These are phyloP conservation scores for Beauveria pseudobassiana DNA, from an alignment of 2,329 filamentous ascomycete species.

Conservation along the genomic window DNA sequence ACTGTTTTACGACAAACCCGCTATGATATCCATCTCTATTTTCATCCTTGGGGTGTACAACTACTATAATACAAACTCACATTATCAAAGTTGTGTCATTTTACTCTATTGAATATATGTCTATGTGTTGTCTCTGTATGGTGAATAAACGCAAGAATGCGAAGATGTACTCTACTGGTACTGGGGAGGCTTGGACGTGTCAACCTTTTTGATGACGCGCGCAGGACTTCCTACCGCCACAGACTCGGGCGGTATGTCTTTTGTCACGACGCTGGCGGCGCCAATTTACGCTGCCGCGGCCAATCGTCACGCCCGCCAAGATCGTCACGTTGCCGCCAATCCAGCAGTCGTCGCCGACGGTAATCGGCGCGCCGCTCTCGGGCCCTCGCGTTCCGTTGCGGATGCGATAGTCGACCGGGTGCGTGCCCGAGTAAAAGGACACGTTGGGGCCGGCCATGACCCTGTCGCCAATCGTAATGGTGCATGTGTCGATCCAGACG, in stretches of 20 bases:
- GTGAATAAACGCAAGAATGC: no score
- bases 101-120: background rate
- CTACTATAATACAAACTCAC: slow-evolving; percentile 13
- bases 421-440: slow-evolving; percentile 64
- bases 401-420: slow-evolving; percentile 68
- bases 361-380: slow-evolving; percentile 65
- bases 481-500: slow-evolving; percentile 69
- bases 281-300: slow-evolving; percentile 66
- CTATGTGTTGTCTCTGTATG: background rate
- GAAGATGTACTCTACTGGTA: background rate
- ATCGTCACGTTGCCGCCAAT: slow-evolving; percentile 65
- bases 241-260: slow-evolving; percentile 54
- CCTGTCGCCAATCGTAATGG: slow-evolving; percentile 66
- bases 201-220: slow-evolving; percentile 41
- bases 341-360: slow-evolving; percentile 76
- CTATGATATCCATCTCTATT: slow-evolving; percentile 34
- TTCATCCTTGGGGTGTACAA: slow-evolving; percentile 7
- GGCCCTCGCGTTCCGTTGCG: slow-evolving; percentile 70
- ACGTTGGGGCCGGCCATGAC: slow-evolving; percentile 76
- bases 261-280: slow-evolving; percentile 78
- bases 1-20: slow-evolving; percentile 10
- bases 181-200: slow-evolving; percentile 13
- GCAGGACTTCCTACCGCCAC: slow-evolving; percentile 62
- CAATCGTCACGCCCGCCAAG: slow-evolving; percentile 71
- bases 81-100: background rate